These are phyloP conservation scores for Vaccinium corymbosum DNA, from an alignment of 148 eudicot genomes.

Conservation along the genomic window DNA sequence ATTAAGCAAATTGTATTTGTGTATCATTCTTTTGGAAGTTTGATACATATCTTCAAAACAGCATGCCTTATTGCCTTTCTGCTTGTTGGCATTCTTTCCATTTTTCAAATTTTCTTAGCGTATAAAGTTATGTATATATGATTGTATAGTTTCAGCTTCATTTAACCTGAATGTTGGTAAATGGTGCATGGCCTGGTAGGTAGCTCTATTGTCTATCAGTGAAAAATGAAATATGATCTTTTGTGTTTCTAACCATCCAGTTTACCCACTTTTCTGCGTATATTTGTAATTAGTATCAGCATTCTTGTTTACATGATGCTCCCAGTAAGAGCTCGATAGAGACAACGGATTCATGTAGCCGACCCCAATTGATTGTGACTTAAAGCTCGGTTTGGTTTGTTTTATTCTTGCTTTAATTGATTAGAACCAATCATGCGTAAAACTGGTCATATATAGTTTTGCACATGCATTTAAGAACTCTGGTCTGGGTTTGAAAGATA, in stretches of 20 bases:
- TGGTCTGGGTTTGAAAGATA: not conserved
- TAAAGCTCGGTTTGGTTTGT: not conserved
- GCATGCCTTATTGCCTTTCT: not conserved
- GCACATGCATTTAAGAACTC: not conserved
- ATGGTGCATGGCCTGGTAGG: not conserved
- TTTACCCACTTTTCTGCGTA: not conserved
- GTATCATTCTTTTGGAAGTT: not conserved
- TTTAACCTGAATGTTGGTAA: not conserved
- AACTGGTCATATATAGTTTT: not conserved
- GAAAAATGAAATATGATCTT: not conserved
- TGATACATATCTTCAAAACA: not conserved
- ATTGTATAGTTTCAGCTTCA: not conserved
- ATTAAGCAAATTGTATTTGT: not conserved
- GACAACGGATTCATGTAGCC: not conserved
- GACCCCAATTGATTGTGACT: not conserved
- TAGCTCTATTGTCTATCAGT: not conserved
- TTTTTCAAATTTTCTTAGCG: not conserved
- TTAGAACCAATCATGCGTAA: not conserved
- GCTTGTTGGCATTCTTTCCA: not conserved
- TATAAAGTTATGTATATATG: not conserved
- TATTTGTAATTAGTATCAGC: not conserved
- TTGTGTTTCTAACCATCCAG: constrained; percentile 2
- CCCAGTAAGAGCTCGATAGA: not conserved
- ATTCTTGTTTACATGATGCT: not conserved
- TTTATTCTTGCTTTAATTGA: not conserved